Evolutionary conservation across 139 green algal genomes (phyloP), one percentile per base, ranked within the genome.

Genomic region (Tetradesmus lagerheimii): DNA sequence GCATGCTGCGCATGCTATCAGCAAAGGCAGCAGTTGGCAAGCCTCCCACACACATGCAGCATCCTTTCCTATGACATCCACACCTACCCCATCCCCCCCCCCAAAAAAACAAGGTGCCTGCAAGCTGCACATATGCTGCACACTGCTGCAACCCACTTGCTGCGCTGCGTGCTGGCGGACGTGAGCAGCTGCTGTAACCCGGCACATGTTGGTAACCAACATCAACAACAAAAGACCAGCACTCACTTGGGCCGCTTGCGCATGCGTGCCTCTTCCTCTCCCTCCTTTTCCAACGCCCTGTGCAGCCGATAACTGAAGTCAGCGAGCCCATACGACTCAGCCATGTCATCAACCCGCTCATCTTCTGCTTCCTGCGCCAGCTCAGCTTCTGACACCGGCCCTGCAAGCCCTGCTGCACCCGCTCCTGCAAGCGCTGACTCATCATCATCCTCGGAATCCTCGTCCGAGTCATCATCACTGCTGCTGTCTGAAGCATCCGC

Each of bases 271-370:
- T 95, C 95, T 77, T 94, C 88, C 84, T 95, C 95, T 12, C 94
- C 94, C 89, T 98, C 95, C 45, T 93, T 74, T 85, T 94, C 66
- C 92, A 95, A 88, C 1, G 92, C 92, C 53, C 90, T 90, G 62
- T 96, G 94, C 89, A 97, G 91, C 81, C 95, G 92, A 38, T 93
- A 93, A 0, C 83, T 90, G 84, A 97, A 97, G 88, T 97, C 89
- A 5, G 90, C 50, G 2, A 97, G 84, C 4, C 92, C 93, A 66
- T 93, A 96, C 14, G 90, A 80, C 76, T 96, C 89, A 4, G 94
- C 94, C 25, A 95, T 64, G 39, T 86, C 81, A 53, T 96, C 94
- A 38, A 93, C 88, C 43, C 91, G 80, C 20, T 93, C 91, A 77
- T 93, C 91, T 77, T 93, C 91, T 25, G 41, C 90, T 76, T 97